Conservation (phyloP, 2,329 filamentous ascomycete genomes). For the Daldinia sp. region DNA sequence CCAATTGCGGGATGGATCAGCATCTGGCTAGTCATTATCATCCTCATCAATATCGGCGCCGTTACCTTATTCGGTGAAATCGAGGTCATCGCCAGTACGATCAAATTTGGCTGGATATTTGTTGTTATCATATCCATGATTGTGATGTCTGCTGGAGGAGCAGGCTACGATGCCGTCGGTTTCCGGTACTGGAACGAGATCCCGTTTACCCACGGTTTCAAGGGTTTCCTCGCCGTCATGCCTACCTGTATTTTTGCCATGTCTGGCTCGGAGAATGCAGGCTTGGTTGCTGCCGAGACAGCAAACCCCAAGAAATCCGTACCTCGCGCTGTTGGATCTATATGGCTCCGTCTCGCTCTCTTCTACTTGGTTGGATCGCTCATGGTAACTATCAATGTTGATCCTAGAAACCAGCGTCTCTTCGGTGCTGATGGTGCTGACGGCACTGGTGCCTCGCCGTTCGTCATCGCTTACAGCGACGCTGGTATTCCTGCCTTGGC, state of each 20-base stretch:
- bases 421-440: conserved; percentile 46
- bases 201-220: conserved; percentile 55
- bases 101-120: conserved; percentile 59
- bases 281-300: conserved; percentile 55
- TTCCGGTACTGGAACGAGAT: conserved; percentile 56
- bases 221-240: conserved; percentile 64
- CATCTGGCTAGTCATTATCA: conserved; percentile 53
- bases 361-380: conserved; percentile 57
- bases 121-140: conserved; percentile 56
- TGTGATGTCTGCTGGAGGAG: conserved; percentile 55
- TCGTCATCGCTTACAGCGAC: conserved; percentile 55
- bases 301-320: conserved; percentile 53
- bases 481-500: conserved; percentile 51
- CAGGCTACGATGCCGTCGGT: conserved; percentile 50
- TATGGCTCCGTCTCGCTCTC: conserved; percentile 55
- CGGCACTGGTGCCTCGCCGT: conserved; percentile 56
- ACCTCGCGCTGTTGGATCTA: conserved; percentile 54
- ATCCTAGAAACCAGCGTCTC: conserved; percentile 50
- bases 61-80: conserved; percentile 56
- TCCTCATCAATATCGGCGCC: conserved; percentile 51
- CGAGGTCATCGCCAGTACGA: conserved; percentile 53
- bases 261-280: conserved; percentile 54
- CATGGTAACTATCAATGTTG: conserved; percentile 55
- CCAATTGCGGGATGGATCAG: conserved; percentile 55
- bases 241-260: conserved; percentile 60